These are phyloP conservation scores for Fusarium decemcellulare DNA, from an alignment of 2,329 filamentous ascomycete genomes.

Conservation along the genomic window DNA sequence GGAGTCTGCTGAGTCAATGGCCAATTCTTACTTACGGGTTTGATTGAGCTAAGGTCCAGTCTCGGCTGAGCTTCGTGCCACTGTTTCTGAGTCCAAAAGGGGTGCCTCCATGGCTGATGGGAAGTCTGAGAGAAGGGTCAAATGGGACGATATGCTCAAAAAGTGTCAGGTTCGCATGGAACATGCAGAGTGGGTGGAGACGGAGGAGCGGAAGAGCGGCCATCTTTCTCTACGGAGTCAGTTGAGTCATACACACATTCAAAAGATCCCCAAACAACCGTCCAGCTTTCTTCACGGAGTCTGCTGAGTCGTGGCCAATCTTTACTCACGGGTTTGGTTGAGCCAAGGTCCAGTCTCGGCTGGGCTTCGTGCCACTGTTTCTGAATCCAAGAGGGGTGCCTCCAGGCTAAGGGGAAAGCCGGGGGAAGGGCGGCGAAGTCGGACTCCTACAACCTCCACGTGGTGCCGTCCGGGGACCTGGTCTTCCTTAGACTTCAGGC, in stretches of 20 bases:
- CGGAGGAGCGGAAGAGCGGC: too few relatives aligned
- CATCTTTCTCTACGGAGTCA: too few relatives aligned
- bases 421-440: slow-evolving; percentile 14
- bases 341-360: slow-evolving; percentile 4
- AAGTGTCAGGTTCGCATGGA: too few relatives aligned
- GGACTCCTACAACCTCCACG: slow-evolving; percentile 22
- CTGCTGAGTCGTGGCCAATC: slow-evolving; percentile 10
- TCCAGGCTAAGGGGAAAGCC: neutral
- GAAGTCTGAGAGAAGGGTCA: neutral
- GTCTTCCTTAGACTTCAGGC: slow-evolving; percentile 9
- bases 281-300: slow-evolving; percentile 9
- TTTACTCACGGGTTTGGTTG: slow-evolving; percentile 1
- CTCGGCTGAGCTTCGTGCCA: slow-evolving; percentile 1
- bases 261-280: neutral
- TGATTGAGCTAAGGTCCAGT: slow-evolving; percentile 6
- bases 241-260: too few relatives aligned
- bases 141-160: too few relatives aligned
- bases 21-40: slow-evolving; percentile 2
- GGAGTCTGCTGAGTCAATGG: slow-evolving; percentile 11
- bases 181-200: too few relatives aligned
- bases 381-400: slow-evolving; percentile 8
- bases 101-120: slow-evolving; percentile 2
- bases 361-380: neutral
- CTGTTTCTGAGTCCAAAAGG: slow-evolving; percentile 8
- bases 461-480: slow-evolving; percentile 19